Base-by-base conservation (phyloP, 768 basidiomycete genomes). In the Russula griseocarnosa region DNA sequence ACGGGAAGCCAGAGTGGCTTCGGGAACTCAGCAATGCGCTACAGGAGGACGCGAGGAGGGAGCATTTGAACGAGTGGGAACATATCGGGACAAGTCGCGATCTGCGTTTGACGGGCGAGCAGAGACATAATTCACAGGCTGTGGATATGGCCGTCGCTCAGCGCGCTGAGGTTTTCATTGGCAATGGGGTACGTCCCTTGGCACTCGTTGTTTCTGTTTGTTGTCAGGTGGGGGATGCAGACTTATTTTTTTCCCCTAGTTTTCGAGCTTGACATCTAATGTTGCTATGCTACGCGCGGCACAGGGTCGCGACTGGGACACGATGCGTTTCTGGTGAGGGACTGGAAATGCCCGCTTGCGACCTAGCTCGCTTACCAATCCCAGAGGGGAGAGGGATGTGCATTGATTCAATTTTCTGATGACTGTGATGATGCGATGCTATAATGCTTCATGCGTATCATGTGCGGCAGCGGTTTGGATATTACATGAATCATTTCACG, bases 61-160 rank as follows among this genome's bases (percentile, higher is more conserved):
- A 32, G 24, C 55, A 24, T 62, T 3, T 61, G n/a, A 62, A 73
- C 47, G 74, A 67, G 1, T 83, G 80, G 81, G 63, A 72, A 26
- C 65, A 70, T 18, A 71, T 82, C 7, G 70, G 69, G 62, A 80
- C 76, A 60, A 78, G 73, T 56, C 68, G 73, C 22, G 81, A 83
- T 58, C 60, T 84, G 55, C 64, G 56, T 34, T 55, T 82, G 28
- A 76, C 72, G 4, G 70, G 70, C 69, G 79, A 81, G 66, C 78
- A 83, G 68, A 70, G 71, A 58, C 79, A 74, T 51, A 76, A 80
- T n/a, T 72, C 72, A 0, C 78, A 81, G 68, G 79, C 78, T 51
- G 66, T 82, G 42, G 82, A 83, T 65, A 83, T 84, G 80, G 70
- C 77, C 13, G 74, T 82, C 46, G 80, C 77, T 1, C 70, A 76